phyloP scores from a whole-genome alignment of 805 yeast genomes.

The Sugiyamaella smithiae region DNA sequence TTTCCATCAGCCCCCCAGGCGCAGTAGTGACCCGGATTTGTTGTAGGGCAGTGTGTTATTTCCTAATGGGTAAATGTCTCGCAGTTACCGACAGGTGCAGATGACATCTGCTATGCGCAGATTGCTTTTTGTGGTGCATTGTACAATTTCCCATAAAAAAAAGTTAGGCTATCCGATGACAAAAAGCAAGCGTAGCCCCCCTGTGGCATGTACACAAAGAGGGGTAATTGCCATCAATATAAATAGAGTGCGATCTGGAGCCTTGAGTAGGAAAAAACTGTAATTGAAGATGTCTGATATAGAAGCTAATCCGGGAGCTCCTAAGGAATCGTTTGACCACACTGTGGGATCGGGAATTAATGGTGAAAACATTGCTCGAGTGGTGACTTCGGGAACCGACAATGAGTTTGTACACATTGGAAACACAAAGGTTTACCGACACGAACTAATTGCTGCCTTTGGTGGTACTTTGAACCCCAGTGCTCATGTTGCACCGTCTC shows the following conservation, averaged over 20 bases:
- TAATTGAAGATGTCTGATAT: too few species aligned
- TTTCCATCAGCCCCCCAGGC: too few species aligned
- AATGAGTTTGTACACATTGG: slow-evolving; percentile 66
- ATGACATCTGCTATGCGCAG: slow-evolving; percentile 1
- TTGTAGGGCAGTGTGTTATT: not conserved
- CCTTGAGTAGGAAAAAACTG: too few species aligned
- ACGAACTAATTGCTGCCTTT: slow-evolving; percentile 37
- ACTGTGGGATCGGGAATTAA: not conserved
- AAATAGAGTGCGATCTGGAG: not conserved
- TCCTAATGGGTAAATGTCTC: slow-evolving; percentile 1
- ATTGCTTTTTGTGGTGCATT: too few species aligned
- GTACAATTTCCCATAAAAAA: too few species aligned
- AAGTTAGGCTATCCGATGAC: too few species aligned
- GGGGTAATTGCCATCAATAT: not conserved
- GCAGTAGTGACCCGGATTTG: not conserved
- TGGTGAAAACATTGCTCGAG: slow-evolving; percentile 15
- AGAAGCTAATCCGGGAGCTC: slow-evolving; percentile 12
- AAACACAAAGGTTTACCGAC: slow-evolving; percentile 59
- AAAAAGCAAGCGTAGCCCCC: slow-evolving; percentile 3
- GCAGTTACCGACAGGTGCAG: not conserved
- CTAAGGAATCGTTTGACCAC: not conserved
- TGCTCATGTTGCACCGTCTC: slow-evolving; percentile 52
- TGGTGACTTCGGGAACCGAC: slow-evolving; percentile 21
- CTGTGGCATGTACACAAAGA: slow-evolving; percentile 3
- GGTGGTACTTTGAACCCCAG: slow-evolving; percentile 86